Evolutionary conservation across 306 rosid genomes (phyloP), one percentile per base, ranked within the genome.

Genomic region (Prunus armeniaca): DNA sequence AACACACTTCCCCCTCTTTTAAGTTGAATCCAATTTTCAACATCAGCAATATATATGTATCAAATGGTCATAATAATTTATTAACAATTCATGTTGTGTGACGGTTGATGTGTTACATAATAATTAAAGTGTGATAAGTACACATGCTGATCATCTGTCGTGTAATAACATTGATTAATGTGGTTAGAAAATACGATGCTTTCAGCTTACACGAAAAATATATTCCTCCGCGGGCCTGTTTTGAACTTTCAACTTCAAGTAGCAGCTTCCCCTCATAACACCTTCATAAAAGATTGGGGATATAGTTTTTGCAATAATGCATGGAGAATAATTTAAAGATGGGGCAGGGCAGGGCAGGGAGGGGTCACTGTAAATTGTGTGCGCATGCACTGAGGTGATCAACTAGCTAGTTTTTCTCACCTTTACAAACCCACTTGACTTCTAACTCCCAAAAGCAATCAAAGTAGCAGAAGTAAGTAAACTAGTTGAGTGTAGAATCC

Each of bases 311-410:
- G 78, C 92, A 89, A 92, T 92, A 92, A 88, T 92, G 88, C 93
- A 89, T 41, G 78, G 74, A 85, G 97, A 92, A 92, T 92, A 94
- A 76, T 70, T 76, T 76, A 90, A 92, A 89, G 91, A 90, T 61
- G 72, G 78, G 86, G 72, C 70, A 61, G 18, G 86, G 72, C 70
- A 61, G 18, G 34, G 22, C 19, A 30, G 65, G 66, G 6, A 25
- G 41, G 80, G 63, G 80, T 70, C 83, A 74, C 71, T 41, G 71
- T 64, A 38, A 80, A 75, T 81, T 79, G 43, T 60, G 63, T 67
- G 67, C 34, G 58, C 72, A 82, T 84, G 78, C 76, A 85, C 82
- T 79, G 19, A 38, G 43, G 43, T 7, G 43, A 65, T 77, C 70
- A 54, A 46, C 81, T 63, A 79, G 72, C 60, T 75, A 73, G 55